phyloP scores from a whole-genome alignment of 768 basidiomycete species.

The Hypholoma sublateritium region DNA sequence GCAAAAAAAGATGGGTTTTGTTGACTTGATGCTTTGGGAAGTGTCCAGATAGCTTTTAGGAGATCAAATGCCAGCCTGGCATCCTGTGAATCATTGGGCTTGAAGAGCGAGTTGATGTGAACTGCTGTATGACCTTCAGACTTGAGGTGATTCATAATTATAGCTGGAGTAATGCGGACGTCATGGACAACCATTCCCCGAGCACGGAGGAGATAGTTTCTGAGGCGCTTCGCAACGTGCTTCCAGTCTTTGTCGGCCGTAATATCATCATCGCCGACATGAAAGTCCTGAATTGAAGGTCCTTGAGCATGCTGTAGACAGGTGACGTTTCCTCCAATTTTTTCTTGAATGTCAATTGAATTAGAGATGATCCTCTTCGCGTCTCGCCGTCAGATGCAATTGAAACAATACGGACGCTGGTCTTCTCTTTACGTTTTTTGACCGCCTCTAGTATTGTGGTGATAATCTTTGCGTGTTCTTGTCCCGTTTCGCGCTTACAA shows the following conservation, averaged over 20 bases:
- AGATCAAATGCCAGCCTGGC: conserved; percentile 22
- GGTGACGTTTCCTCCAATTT: conserved; percentile 13
- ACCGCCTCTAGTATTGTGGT: conserved; percentile 9
- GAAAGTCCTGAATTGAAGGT: conserved; percentile 18
- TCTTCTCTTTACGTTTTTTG: conserved; percentile 1
- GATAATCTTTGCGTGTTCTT: conserved; percentile 17
- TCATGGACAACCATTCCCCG: conserved; percentile 20
- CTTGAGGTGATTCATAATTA: conserved; percentile 17
- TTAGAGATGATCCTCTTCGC: conserved; percentile 19
- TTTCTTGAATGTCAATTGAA: conserved; percentile 14
- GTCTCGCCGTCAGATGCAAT: conserved; percentile 28
- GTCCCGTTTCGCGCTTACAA: conserved; percentile 27
- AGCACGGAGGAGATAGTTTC: conserved; percentile 21
- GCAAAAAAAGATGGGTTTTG: conserved; percentile 7
- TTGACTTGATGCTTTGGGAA: conserved; percentile 5
- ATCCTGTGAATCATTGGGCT: conserved; percentile 23
- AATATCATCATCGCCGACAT: conserved; percentile 28
- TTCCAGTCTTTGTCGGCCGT: conserved; percentile 32
- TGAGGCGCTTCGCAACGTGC: conserved; percentile 26
- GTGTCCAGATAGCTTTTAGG: conserved; percentile 19
- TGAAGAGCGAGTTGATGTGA: conserved; percentile 17
- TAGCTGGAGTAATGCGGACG: conserved; percentile 19
- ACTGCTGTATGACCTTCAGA: conserved; percentile 10
- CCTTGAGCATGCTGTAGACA: conserved; percentile 18
- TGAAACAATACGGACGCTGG: conserved; percentile 16